These are phyloP conservation scores for Ophiostoma fasciatum DNA, from an alignment of 2,329 filamentous ascomycete genomes.

Conservation along the genomic window DNA sequence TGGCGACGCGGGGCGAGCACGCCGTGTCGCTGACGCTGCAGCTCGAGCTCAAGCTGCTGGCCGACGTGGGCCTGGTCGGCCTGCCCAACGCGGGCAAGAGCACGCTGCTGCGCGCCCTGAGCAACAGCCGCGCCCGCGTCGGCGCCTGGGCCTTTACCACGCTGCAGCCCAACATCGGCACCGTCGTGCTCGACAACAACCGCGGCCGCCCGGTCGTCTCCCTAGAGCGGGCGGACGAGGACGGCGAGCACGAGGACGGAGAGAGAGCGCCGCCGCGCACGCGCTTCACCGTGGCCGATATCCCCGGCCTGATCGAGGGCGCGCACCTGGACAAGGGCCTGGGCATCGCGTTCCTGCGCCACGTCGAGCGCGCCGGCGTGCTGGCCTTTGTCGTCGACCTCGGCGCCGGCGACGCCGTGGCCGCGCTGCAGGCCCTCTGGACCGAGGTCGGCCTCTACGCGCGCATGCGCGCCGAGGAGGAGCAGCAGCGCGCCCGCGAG, in stretches of 20 bases:
- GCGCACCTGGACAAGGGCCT: slow-evolving; percentile 86
- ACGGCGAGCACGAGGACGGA: slow-evolving; percentile 23
- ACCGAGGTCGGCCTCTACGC: slow-evolving; percentile 79
- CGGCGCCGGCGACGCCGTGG: slow-evolving; percentile 60
- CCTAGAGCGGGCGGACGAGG: slow-evolving; percentile 7
- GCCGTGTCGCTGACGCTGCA: slow-evolving; percentile 68
- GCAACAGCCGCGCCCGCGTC: slow-evolving; percentile 74
- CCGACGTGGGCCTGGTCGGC: slow-evolving; percentile 87
- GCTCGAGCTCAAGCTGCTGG: slow-evolving; percentile 85
- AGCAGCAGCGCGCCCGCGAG: slow-evolving; percentile 48
- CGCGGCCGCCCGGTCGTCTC: slow-evolving; percentile 50
- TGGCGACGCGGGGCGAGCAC: slow-evolving; percentile 73
- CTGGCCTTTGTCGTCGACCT: slow-evolving; percentile 91
- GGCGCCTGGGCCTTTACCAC: slow-evolving; percentile 97
- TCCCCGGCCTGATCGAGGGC: slow-evolving; percentile 82
- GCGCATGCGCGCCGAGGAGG: slow-evolving; percentile 58
- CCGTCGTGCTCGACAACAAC: slow-evolving; percentile 81
- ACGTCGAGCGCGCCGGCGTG: slow-evolving; percentile 86
- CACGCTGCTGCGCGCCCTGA: slow-evolving; percentile 75
- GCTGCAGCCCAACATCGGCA: slow-evolving; percentile 79
- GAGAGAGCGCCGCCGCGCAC: slow-evolving; percentile 41
- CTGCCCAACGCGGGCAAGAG: slow-evolving; percentile 94
- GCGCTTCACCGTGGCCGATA: slow-evolving; percentile 87
- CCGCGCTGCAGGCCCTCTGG: slow-evolving; percentile 72
- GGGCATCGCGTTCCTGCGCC: slow-evolving; percentile 79